These are phyloP conservation scores for Apiospora phragmitis DNA, from an alignment of 2,329 filamentous ascomycete genomes.

Conservation along the genomic window DNA sequence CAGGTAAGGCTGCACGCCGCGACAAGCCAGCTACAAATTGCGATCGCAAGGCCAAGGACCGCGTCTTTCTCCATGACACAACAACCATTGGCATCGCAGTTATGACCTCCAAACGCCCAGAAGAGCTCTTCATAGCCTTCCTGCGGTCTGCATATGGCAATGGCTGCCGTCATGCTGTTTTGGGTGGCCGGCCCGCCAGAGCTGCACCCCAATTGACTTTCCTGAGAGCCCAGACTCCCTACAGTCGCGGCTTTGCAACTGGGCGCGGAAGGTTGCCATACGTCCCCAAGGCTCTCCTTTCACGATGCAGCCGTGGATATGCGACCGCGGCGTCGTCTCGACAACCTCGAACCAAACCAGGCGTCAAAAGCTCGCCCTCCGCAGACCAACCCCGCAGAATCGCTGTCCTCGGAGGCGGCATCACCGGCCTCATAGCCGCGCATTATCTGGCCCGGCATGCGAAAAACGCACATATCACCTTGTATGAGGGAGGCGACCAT, in stretches of 20 bases:
- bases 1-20: not conserved
- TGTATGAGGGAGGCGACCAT: slow-evolving; percentile 72
- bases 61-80: not conserved
- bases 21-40: not conserved
- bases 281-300: not conserved
- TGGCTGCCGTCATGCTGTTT: slow-evolving; percentile 20
- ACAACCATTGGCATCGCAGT: slow-evolving; percentile 11
- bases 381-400: slow-evolving; percentile 38
- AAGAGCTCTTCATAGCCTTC: slow-evolving; percentile 29
- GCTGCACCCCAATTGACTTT: slow-evolving; percentile 15
- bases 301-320: slow-evolving; percentile 4
- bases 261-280: not conserved
- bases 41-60: not conserved
- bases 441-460: slow-evolving; percentile 73
- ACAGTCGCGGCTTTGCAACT: not conserved
- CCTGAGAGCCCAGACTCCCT: slow-evolving; percentile 9
- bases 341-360: not conserved
- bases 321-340: slow-evolving; percentile 20
- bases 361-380: not conserved
- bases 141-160: slow-evolving; percentile 26
- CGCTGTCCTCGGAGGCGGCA: slow-evolving; percentile 76
- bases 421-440: slow-evolving; percentile 78
- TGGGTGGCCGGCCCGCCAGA: slow-evolving; percentile 16
- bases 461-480: slow-evolving; percentile 67
- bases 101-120: slow-evolving; percentile 29